These are phyloP conservation scores for Boletus sp. DNA, from an alignment of 768 basidiomycete species.

Conservation along the genomic window DNA sequence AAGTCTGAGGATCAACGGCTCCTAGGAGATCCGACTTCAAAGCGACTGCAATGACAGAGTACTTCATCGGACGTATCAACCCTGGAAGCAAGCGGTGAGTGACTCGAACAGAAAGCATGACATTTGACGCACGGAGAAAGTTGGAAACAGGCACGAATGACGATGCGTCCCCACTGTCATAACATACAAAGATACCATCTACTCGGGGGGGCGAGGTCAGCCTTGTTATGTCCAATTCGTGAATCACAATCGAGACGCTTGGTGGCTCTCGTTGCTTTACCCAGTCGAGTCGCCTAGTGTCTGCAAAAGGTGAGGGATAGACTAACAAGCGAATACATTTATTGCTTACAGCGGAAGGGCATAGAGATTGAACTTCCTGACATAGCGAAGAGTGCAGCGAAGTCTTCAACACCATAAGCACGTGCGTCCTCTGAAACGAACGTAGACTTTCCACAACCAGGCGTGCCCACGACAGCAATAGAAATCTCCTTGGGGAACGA, in stretches of 20 bases:
- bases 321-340: background rate
- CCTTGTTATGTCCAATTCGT: conserved; percentile 57
- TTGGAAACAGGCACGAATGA: conserved; percentile 69
- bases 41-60: conserved; percentile 74
- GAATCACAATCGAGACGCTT: conserved; percentile 47
- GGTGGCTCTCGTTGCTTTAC: conserved; percentile 41
- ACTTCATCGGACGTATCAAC: conserved; percentile 52
- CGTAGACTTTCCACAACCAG: conserved; percentile 82
- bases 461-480: conserved; percentile 76
- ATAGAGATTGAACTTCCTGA: conserved; percentile 34
- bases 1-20: conserved; percentile 56
- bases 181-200: conserved; percentile 84
- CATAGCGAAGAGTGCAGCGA: conserved; percentile 32
- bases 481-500: conserved; percentile 41
- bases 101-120: conserved; percentile 2
- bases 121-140: conserved; percentile 61
- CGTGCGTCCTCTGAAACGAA: conserved; percentile 77
- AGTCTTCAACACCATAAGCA: conserved; percentile 51
- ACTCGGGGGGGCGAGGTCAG: conserved; percentile 57
- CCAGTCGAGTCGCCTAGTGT: conserved; percentile 32
- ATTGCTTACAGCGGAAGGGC: conserved; percentile 41
- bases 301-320: conserved; percentile 30
- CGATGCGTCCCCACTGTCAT: conserved; percentile 61
- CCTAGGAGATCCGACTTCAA: conserved; percentile 79
- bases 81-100: conserved; percentile 39